Evolutionary conservation across 2,329 filamentous ascomycete species (phyloP), one percentile per base, ranked within the genome.

Genomic region (Fusarium sp.): DNA sequence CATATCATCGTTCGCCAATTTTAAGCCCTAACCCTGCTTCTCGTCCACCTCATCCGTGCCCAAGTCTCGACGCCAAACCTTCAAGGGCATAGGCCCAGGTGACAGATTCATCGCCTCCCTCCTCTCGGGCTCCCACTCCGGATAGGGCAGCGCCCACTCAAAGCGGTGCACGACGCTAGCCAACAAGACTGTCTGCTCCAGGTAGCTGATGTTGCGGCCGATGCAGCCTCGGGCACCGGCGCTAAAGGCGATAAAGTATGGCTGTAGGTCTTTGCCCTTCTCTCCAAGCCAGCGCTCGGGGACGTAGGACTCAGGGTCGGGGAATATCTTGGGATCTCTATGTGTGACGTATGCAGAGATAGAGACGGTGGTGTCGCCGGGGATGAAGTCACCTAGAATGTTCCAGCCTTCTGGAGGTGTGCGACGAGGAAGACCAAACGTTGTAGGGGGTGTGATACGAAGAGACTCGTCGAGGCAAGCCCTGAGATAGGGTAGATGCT

Each of bases 401-500:
- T 39, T 81, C 48, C 58, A 70, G 31, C 70, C 82, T 75, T 62
- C 78, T 10, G 56, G 67, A 53, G 60, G 79, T 43, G 46, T 81
- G 48, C 16, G 76, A 44, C 54, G 78, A 59, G 50, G 78, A 48
- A 71, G 69, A 36, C 52, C 77, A 46, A 48, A 79, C 48, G 58
- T 76, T 64, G 61, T 80, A 63, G 60, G 79, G 63, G 65, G 76
- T 7, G 62, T 65, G 23, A 84, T 72, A 2, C 82, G 79, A 16
- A 84, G 66, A 0, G 77, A 78, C 62, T 88, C 87, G 64, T 88
- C 85, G 13, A 88, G 75, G 63, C 82, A 86, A 6, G 84, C 86
- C 27, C 82, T 81, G 6, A 88, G 83, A 71, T 87, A 88, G 0
- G 85, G 85, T 0, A 87, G 77, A 59, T 86, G 79, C 62, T 84